phyloP scores from a whole-genome alignment of 805 yeast genomes.

The Candida oleophila region DNA sequence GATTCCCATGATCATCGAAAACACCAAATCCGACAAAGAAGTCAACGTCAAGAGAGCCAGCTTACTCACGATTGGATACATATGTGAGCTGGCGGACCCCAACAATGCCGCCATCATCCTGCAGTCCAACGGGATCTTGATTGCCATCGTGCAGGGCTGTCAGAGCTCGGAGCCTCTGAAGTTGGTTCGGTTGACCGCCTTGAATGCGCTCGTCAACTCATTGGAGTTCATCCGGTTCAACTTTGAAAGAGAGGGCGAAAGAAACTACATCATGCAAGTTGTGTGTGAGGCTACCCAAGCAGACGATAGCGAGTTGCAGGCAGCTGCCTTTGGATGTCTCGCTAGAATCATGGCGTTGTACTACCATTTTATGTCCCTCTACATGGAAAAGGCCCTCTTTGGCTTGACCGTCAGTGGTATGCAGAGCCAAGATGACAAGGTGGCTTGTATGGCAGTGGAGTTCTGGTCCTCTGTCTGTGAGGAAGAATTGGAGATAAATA shows the following conservation, averaged over 20 bases:
- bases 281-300: slow-evolving; percentile 99
- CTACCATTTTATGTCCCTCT: slow-evolving; percentile 85
- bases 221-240: slow-evolving; percentile 84
- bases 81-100: slow-evolving; percentile 93
- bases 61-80: slow-evolving; percentile 86
- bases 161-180: slow-evolving; percentile 74
- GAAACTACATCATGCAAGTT: slow-evolving; percentile 97
- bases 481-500: slow-evolving; percentile 81
- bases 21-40: slow-evolving; percentile 77
- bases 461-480: slow-evolving; percentile 99
- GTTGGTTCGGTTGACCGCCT: slow-evolving; percentile 82
- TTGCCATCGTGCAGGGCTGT: slow-evolving; percentile 97
- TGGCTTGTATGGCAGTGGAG: slow-evolving; percentile 97
- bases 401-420: slow-evolving; percentile 89
- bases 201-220: slow-evolving; percentile 88
- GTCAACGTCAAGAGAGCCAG: slow-evolving; percentile 84
- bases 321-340: slow-evolving; percentile 93
- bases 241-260: slow-evolving; percentile 90
- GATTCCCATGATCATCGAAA: slow-evolving; percentile 78
- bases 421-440: slow-evolving; percentile 80
- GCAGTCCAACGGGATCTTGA: slow-evolving; percentile 87
- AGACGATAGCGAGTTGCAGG: slow-evolving; percentile 75
- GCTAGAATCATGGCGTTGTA: slow-evolving; percentile 89
- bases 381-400: slow-evolving; percentile 96
- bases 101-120: slow-evolving; percentile 69